These are phyloP conservation scores for Pythium apleroticum DNA, from an alignment of 352 stramenopile genomes.

Conservation along the genomic window DNA sequence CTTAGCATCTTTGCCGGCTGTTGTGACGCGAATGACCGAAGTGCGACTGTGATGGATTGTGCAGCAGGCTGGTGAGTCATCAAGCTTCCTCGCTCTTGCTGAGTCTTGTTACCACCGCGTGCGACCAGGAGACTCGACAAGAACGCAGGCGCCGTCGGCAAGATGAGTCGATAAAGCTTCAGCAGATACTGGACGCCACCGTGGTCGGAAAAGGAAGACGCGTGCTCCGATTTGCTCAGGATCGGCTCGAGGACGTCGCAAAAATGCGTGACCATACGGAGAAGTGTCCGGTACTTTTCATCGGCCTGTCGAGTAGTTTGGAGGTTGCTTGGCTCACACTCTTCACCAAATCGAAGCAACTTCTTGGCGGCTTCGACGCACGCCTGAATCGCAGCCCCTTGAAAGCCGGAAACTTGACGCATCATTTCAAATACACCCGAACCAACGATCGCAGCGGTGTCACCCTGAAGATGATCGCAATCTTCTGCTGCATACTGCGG, in stretches of 20 bases:
- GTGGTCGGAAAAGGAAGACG: constrained; percentile 87
- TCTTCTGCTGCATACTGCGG: constrained; percentile 87
- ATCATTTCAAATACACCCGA: constrained; percentile 96
- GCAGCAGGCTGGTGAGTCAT: constrained; percentile 89
- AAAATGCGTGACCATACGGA: constrained; percentile 79
- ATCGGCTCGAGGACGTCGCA: constrained; percentile 94
- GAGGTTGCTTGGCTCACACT: background rate
- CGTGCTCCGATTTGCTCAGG: constrained; percentile 93
- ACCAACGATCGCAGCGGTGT: constrained; percentile 92
- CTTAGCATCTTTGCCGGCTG: constrained; percentile 84
- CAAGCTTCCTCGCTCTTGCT: background rate
- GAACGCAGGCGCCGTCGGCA: constrained; percentile 81
- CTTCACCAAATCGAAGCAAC: constrained; percentile 77
- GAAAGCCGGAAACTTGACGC: constrained; percentile 91
- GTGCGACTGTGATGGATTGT: constrained; percentile 83
- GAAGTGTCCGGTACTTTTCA: constrained; percentile 37
- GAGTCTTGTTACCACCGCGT: constrained; percentile 1
- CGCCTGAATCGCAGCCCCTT: constrained; percentile 82
- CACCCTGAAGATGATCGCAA: constrained; percentile 90
- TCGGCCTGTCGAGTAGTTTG: constrained; percentile 1
- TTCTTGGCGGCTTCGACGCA: constrained; percentile 91
- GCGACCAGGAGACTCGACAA: constrained; percentile 52
- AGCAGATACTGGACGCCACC: constrained; percentile 90
- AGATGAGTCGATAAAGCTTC: constrained; percentile 86
- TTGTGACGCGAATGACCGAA: constrained; percentile 88